These are phyloP conservation scores for Botrytis aclada DNA, from an alignment of 2,329 filamentous ascomycete genomes.

Conservation along the genomic window DNA sequence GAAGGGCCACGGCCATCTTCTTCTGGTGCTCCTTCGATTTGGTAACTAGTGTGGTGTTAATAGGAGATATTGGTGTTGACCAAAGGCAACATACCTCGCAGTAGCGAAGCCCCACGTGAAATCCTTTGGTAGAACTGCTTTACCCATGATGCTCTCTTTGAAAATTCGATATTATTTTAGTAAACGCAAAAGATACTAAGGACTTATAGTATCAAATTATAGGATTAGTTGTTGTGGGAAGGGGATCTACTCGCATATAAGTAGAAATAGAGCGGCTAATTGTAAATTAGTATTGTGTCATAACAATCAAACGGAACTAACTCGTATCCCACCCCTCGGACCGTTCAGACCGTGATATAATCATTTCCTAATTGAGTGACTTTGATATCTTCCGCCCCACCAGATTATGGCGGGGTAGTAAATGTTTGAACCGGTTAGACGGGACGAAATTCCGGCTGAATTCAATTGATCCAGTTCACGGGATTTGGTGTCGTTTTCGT, in stretches of 20 bases:
- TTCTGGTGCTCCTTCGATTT: constrained; percentile 75
- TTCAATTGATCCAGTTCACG: constrained; percentile 7
- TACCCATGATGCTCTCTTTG: constrained; percentile 43
- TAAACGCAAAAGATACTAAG: constrained; percentile 15
- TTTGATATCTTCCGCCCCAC: constrained; percentile 27
- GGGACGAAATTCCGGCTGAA: constrained; percentile 8
- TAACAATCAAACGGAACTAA: constrained; percentile 3
- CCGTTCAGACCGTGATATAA: constrained; percentile 30
- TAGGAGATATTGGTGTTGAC: constrained; percentile 3
- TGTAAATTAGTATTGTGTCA: background rate
- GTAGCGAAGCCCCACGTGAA: constrained; percentile 81
- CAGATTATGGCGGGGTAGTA: constrained; percentile 14
- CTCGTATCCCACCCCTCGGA: constrained; percentile 24
- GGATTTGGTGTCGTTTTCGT: constrained; percentile 13
- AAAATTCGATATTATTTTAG: constrained; percentile 11
- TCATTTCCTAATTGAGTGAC: constrained; percentile 21
- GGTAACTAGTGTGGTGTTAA: constrained; percentile 58
- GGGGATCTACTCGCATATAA: constrained; percentile 13
- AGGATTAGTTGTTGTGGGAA: background rate
- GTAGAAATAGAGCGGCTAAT: constrained; percentile 17
- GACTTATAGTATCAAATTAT: background rate
- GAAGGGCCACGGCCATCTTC: constrained; percentile 77
- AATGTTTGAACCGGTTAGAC: constrained; percentile 8
- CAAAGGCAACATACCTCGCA: constrained; percentile 56
- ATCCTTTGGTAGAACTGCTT: constrained; percentile 56